A percentile compares a stretch with the other conserved stretches of the same genome.
Evolutionary conservation across 2,329 filamentous ascomycete genomes (phyloP).

Genomic region (Pezicula rhizophila): DNA sequence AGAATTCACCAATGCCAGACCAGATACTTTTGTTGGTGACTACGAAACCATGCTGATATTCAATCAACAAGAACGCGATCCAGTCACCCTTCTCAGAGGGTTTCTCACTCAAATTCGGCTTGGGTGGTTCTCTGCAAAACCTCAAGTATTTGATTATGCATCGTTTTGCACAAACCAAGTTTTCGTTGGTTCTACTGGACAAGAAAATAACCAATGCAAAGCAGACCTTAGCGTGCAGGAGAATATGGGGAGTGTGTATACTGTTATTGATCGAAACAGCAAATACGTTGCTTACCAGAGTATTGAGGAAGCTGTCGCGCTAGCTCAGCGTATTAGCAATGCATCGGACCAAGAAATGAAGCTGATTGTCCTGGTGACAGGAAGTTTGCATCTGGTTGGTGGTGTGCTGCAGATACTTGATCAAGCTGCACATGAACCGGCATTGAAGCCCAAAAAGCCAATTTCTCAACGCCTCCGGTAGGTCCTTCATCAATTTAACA

Average conservation of each 20-base stretch:
- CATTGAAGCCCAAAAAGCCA: too few species aligned
- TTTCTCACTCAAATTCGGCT: conserved; percentile 40
- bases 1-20: conserved; percentile 12
- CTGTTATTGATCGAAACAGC: conserved; percentile 41
- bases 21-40: not conserved
- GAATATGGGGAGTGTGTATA: conserved; percentile 57
- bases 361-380: conserved; percentile 67
- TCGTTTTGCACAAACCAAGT: conserved; percentile 76
- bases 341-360: conserved; percentile 31
- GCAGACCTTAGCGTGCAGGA: conserved; percentile 59
- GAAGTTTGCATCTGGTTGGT: conserved; percentile 79
- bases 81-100: conserved; percentile 54
- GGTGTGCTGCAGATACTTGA: conserved; percentile 65
- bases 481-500: too few species aligned
- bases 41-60: conserved; percentile 61
- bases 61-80: conserved; percentile 86
- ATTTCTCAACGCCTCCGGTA: too few species aligned
- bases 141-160: conserved; percentile 57
- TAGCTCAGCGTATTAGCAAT: conserved; percentile 38
- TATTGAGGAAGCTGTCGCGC: conserved; percentile 61
- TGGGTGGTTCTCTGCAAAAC: too few species aligned
- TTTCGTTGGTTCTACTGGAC: conserved; percentile 36
- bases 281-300: conserved; percentile 53
- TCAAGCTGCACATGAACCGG: too few species aligned
- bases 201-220: conserved; percentile 20